Base-by-base conservation (phyloP, 2,329 filamentous ascomycete genomes). In the Aspergillus spinulosporus region DNA sequence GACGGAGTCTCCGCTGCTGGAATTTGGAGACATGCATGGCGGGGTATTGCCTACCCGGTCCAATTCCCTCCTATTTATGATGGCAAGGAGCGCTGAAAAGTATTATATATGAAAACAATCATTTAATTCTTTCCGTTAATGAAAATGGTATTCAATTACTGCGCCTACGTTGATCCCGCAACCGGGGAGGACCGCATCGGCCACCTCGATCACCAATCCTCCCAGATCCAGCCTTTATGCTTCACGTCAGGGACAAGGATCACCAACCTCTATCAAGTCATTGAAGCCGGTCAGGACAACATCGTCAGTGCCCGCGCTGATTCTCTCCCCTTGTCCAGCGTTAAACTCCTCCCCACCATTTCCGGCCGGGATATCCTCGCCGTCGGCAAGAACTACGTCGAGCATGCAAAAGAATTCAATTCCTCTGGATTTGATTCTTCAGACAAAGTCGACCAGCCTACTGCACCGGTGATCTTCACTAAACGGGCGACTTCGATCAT, bases 321-420 rank as follows among this genome's bases (percentile, higher is more conserved):
- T 7, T 48, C 68, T 1, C 46, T 2, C 49, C 58, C 73, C 4
- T 62, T 71, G 1, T 70, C 71, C 3, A 60, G 64, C 3, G 72
- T 79, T 21, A 75, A 73, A 55, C 63, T 82, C 0, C 71, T 82
- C 0, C 71, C 81, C 2, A 78, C 80, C 0, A 73, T 83, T 42
- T 70, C 68, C 15, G 76, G 74, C 5, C 73, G 81, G 26, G 81
- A 84, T 64, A 69, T 84, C n/a, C 73, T 84, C 2, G 76, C 80
- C 47, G 79, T 84, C 2, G 80, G 82, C 29, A 83, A 84, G 64
- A 84, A 84, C 61, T 85, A 84, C 61, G 70, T 72, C 32, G 81
- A 82, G 42, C 82, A 85, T 62, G 82, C 82, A 1, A 80, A 77
- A 52, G 82, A 84, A 58, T 84, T 85, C 69, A 82, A 84, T 61